phyloP scores from a whole-genome alignment of 768 basidiomycete species.

The Agaricus blazei region DNA sequence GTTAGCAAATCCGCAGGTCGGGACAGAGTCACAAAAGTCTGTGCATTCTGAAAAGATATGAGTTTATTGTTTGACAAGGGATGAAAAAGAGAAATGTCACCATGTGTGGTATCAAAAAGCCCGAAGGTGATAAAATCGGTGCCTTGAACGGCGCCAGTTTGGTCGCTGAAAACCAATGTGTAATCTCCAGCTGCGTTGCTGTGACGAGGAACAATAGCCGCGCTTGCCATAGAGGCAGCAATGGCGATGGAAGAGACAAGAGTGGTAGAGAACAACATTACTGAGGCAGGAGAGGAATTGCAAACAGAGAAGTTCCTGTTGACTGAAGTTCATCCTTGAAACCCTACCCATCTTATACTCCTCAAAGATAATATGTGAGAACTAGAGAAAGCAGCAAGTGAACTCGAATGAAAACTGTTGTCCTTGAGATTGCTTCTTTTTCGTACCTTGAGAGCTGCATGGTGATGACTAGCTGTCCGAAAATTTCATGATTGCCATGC shows the following conservation, averaged over 20 bases:
- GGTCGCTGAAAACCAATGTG: constrained; percentile 31
- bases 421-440: not conserved
- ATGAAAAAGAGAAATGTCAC: constrained; percentile 18
- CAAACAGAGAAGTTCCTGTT: not conserved
- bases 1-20: constrained; percentile 37
- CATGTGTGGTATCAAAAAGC: constrained; percentile 35
- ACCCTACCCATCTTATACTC: not conserved
- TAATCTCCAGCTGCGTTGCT: constrained; percentile 24
- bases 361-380: not conserved
- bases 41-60: constrained; percentile 29
- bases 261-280: constrained; percentile 4
- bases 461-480: not conserved
- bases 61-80: not conserved
- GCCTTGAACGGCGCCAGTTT: constrained; percentile 37
- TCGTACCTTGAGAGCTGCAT: constrained; percentile 5
- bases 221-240: constrained; percentile 7
- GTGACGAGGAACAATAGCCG: constrained; percentile 6
- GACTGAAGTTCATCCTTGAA: not conserved
- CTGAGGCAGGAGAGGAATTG: not conserved
- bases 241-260: not conserved
- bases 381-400: not conserved
- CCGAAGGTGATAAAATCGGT: constrained; percentile 37
- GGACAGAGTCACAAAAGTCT: constrained; percentile 37
- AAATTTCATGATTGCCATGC: not conserved
- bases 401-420: not conserved